Evolutionary conservation across 495 filamentous ascomycete species (phyloP).

Genomic region (Cryomyces minteri): DNA sequence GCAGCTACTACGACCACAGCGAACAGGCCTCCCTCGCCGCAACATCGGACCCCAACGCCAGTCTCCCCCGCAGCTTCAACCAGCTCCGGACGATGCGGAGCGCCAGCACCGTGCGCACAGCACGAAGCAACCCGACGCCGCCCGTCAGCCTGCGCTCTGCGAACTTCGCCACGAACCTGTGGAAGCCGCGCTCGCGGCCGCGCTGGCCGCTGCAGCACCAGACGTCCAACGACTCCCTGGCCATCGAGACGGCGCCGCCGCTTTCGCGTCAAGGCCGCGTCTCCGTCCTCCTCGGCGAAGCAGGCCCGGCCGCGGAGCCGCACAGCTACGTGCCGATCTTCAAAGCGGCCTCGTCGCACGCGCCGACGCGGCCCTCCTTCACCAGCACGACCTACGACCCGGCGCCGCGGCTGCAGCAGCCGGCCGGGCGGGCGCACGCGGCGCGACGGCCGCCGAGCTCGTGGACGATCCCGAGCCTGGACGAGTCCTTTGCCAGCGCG

Average conservation of each 20-base stretch:
- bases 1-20: too few species aligned
- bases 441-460: neutral
- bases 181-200: conserved; percentile 17
- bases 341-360: too few species aligned
- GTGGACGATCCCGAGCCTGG: conserved; percentile 10
- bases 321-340: conserved; percentile 14
- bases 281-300: conserved; percentile 1
- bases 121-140: too few species aligned
- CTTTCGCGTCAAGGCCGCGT: too few species aligned
- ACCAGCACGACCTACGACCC: neutral
- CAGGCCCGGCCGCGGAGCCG: conserved; percentile 18
- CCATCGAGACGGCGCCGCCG: neutral
- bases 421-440: neutral
- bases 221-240: neutral
- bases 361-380: conserved; percentile 8
- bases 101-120: too few species aligned
- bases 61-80: too few species aligned
- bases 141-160: too few species aligned
- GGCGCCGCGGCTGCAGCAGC: neutral
- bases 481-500: neutral
- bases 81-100: too few species aligned
- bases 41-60: too few species aligned
- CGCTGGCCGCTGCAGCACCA: conserved; percentile 14
- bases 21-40: too few species aligned
- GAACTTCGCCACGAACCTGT: conserved; percentile 11